Evolutionary conservation across 2,329 filamentous ascomycete species (phyloP), one percentile per base, ranked within the genome.

Genomic region (Fusarium tjaetaba): DNA sequence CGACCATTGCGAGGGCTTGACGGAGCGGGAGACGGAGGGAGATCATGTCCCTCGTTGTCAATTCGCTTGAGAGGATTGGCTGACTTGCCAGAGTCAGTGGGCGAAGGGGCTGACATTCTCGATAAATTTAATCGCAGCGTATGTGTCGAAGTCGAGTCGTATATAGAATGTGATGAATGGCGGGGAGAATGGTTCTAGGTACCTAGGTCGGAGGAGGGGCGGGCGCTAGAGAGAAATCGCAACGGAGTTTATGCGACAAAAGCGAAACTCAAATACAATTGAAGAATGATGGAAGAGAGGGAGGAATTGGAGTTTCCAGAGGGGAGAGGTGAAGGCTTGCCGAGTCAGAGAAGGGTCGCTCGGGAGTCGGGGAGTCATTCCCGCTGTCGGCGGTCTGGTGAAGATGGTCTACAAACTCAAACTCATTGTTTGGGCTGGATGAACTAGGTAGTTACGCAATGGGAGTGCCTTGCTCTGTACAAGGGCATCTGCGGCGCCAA

Each of bases 1-100:
- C 93, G 91, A 72, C 94, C 95, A 80, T 92, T 93, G 80, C 92
- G 90, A 30, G 96, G 96, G 80, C 93, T 97, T 22, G 96, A 98
- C 5, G 96, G 95, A 30, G 96, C 94, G 4, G 96, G 96, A 13
- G 96, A 98, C 2, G 95, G 95, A 58, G 95, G 95, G 58, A 97
- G 87, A 79, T 95, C 87, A 84, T 97, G 93, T 46, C 94, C 94
- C 79, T 96, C 93, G 67, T 95, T 86, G 81, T 97, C 94, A 73
- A 95, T 86, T 75, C 90, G 88, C 84, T 86, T 87, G 63, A 85
- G 73, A 36, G 84, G 82, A 76, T 84, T 84, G 75, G 77, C 76
- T 43, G 79, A 76, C 73, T 83, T 82, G 66, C 78, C 80, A 65
- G 78, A 61, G 16, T 76, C 77, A 59, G 75, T 76, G 61, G 75